phyloP scores from a whole-genome alignment of 2,329 filamentous ascomycete genomes.

The Amauroascus verrucosus region DNA sequence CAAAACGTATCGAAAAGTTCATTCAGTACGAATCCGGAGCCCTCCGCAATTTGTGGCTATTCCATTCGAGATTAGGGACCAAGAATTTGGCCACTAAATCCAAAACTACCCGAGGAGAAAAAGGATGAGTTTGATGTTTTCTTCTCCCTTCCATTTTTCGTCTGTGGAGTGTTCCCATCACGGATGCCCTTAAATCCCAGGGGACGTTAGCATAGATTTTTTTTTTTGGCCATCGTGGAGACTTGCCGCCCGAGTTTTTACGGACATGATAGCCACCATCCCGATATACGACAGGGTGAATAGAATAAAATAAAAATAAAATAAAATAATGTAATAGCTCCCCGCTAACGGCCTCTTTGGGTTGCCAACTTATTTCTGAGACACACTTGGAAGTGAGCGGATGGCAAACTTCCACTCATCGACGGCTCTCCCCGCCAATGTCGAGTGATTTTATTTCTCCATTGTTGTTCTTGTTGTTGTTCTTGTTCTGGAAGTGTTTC shows the following conservation, averaged over 20 bases:
- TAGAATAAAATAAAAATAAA: background rate
- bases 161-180: no score
- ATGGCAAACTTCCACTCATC: background rate
- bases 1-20: background rate
- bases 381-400: background rate
- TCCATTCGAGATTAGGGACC: no score
- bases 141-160: no score
- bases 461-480: no score
- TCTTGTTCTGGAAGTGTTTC: no score
- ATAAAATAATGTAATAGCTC: background rate
- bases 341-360: background rate
- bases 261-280: background rate
- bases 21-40: background rate
- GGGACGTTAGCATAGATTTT: no score
- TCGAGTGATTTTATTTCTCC: background rate
- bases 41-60: no score
- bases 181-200: no score
- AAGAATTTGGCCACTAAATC: background rate
- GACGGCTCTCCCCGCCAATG: background rate
- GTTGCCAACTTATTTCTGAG: conserved; percentile 2
- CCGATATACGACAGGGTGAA: background rate
- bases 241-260: no score
- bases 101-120: background rate
- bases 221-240: no score
- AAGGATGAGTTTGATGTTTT: no score